phyloP scores from a whole-genome alignment of 495 filamentous ascomycete species.

The Gamarada debralockiae region DNA sequence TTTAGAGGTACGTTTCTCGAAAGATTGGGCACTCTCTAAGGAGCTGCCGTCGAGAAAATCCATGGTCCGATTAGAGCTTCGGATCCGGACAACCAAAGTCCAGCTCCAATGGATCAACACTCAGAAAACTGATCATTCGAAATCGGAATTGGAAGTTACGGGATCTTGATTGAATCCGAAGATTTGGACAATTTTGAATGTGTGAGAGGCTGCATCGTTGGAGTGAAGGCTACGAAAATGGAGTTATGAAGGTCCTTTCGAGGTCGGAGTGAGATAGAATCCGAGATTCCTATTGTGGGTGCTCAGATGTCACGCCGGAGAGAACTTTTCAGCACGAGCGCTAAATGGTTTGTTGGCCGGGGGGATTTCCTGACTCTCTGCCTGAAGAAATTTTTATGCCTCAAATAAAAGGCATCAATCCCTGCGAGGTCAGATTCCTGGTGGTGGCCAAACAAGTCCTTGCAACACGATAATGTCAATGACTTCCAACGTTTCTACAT shows the following conservation, averaged over 20 bases:
- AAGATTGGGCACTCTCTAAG: not conserved
- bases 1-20: not conserved
- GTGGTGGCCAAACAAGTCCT: no score
- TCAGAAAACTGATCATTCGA: not conserved
- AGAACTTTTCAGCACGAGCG: no score
- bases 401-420: no score
- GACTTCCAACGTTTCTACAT: no score
- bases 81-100: no score
- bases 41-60: not conserved
- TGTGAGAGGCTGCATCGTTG: not conserved
- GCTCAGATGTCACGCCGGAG: no score
- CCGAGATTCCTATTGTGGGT: constrained; percentile 24
- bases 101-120: no score
- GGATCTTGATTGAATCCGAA: not conserved
- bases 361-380: no score
- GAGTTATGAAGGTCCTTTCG: not conserved
- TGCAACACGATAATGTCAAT: no score
- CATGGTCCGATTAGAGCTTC: not conserved
- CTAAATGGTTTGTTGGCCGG: no score
- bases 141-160: not conserved
- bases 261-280: constrained; percentile 3
- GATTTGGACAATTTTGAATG: not conserved
- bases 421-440: no score
- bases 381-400: no score
- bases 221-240: not conserved